Evolutionary conservation across 2,329 filamentous ascomycete genomes (phyloP).

Genomic region (Paraconiothyrium sp.): DNA sequence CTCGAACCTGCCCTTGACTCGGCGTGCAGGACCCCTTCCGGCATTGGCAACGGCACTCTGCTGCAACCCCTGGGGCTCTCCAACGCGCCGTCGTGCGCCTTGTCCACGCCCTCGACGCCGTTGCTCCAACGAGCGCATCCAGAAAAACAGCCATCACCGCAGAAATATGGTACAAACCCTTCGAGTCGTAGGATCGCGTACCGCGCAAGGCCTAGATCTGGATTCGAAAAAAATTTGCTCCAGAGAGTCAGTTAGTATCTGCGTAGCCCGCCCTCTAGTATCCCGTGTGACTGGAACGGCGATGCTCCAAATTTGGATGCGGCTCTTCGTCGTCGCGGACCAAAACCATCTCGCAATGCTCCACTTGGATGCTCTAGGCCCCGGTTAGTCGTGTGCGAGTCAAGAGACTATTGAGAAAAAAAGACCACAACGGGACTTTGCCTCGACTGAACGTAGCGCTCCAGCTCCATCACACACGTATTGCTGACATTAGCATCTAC

Average conservation of each 20-base stretch:
- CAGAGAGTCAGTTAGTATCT: conserved; percentile 3
- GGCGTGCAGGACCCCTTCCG: conserved; percentile 5
- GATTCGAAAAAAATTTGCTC: neutral
- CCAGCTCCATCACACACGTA: no score
- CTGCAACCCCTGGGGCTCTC: conserved; percentile 4
- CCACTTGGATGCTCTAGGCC: conserved; percentile 19
- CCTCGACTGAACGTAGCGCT: neutral
- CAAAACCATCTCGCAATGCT: neutral
- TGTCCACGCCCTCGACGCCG: neutral
- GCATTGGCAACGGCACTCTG: neutral
- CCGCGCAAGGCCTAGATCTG: neutral
- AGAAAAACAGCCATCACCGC: neutral
- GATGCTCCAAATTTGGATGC: neutral
- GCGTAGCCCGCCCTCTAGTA: neutral
- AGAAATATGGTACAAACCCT: neutral
- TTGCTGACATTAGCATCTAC: no score
- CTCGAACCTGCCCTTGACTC: conserved; percentile 2
- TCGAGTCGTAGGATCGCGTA: neutral
- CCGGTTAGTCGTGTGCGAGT: neutral
- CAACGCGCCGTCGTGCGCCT: neutral
- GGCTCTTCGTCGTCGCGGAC: neutral
- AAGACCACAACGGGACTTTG: neutral
- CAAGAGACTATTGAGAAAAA: neutral
- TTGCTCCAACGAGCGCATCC: neutral
- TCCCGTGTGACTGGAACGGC: neutral